Conservation (phyloP, 2,329 filamentous ascomycete species). For the Phyllosticta citriasiana region DNA sequence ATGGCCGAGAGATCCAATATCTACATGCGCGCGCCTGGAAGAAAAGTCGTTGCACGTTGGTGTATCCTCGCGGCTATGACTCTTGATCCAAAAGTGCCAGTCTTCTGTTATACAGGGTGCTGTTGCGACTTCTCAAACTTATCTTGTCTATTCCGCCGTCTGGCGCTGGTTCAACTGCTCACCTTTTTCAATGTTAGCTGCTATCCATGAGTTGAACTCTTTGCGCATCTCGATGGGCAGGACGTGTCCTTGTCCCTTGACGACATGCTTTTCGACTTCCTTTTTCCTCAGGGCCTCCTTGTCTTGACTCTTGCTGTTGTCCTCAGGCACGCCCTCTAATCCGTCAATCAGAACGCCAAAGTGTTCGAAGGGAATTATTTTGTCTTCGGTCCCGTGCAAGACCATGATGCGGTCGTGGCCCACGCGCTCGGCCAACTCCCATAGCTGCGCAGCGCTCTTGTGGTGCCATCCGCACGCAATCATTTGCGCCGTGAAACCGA, state of each 20-base stretch:
- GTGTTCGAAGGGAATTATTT: conserved; percentile 67
- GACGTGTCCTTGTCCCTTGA: conserved; percentile 68
- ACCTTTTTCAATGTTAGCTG: conserved; percentile 45
- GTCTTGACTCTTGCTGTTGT: conserved; percentile 22
- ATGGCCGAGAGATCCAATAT: too few relatives aligned
- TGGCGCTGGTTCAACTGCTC: conserved; percentile 33
- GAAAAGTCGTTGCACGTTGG: too few relatives aligned
- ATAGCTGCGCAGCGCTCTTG: conserved; percentile 59
- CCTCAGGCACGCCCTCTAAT: conserved; percentile 31
- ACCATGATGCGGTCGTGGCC: conserved; percentile 67
- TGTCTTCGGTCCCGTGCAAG: conserved; percentile 64
- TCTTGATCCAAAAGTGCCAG: too few relatives aligned
- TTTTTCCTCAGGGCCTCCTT: conserved; percentile 21
- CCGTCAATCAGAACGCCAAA: conserved; percentile 57
- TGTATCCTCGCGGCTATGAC: too few relatives aligned
- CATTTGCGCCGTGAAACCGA: conserved; percentile 66
- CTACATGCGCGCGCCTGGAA: too few relatives aligned
- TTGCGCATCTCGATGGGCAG: conserved; percentile 59
- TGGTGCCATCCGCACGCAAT: conserved; percentile 71
- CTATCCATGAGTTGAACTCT: conserved; percentile 59
- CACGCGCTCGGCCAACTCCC: conserved; percentile 54
- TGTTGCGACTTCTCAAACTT: background rate
- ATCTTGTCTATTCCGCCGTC: background rate
- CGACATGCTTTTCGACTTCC: conserved; percentile 46
- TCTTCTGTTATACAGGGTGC: too few relatives aligned